phyloP scores from a whole-genome alignment of 345 rosid species.

The Heritiera fomes region DNA sequence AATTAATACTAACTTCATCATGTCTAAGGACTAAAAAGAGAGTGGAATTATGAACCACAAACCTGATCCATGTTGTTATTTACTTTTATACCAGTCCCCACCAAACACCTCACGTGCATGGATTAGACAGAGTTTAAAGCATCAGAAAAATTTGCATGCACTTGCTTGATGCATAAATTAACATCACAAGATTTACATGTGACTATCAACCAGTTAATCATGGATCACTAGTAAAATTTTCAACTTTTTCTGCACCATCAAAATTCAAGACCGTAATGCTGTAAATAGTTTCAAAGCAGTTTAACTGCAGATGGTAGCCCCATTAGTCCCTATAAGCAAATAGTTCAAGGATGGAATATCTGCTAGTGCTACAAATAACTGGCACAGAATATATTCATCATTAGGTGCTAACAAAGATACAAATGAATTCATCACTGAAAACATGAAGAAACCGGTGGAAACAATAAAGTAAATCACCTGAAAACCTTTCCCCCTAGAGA shows the following conservation, averaged over 20 bases:
- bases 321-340: neutral
- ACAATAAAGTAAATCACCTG: conserved; percentile 47
- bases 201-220: no score
- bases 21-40: neutral
- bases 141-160: neutral
- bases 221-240: neutral
- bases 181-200: neutral
- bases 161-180: conserved; percentile 1
- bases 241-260: neutral
- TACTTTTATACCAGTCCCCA: neutral
- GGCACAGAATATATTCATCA: neutral
- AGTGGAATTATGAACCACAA: neutral
- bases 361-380: neutral
- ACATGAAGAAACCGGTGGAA: neutral
- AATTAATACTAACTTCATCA: neutral
- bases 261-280: neutral
- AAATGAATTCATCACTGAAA: neutral
- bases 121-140: neutral
- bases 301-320: neutral
- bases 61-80: neutral
- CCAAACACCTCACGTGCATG: neutral
- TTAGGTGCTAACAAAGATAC: neutral
- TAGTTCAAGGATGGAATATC: neutral
- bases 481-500: conserved; percentile 92
- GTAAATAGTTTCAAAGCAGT: neutral